Percentiles rank a stretch among this genome's conserved stretches.
phyloP scores from a whole-genome alignment of 768 basidiomycete species.

The Lactarius indigo region DNA sequence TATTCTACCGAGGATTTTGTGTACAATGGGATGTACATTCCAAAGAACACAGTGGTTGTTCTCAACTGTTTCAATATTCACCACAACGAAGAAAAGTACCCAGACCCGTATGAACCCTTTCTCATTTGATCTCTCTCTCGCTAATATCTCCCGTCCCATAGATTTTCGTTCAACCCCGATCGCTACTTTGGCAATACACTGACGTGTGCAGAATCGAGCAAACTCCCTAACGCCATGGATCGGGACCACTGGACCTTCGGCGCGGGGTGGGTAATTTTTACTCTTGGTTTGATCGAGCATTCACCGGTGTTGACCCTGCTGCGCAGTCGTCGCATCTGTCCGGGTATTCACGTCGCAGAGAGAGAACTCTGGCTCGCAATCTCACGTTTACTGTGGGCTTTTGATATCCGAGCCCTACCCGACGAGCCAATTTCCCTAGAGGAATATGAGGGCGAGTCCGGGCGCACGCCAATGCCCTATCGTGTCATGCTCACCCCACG shows the following conservation, averaged over 20 bases:
- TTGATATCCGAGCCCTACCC: slow-evolving; percentile 40
- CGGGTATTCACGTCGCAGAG: slow-evolving; percentile 45
- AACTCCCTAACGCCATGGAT: slow-evolving; percentile 39
- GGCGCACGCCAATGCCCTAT: slow-evolving; percentile 45
- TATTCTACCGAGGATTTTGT: slow-evolving; percentile 32
- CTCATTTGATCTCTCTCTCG: slow-evolving; percentile 10
- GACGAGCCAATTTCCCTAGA: slow-evolving; percentile 43
- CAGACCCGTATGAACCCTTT: slow-evolving; percentile 37
- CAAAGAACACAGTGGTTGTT: slow-evolving; percentile 31
- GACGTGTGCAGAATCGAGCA: slow-evolving; percentile 42
- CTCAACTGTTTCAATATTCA: slow-evolving; percentile 31
- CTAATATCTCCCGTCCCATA: slow-evolving; percentile 3
- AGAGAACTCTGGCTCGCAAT: slow-evolving; percentile 45
- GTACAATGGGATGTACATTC: slow-evolving; percentile 33
- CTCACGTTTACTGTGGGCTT: slow-evolving; percentile 47
- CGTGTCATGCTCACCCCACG: slow-evolving; percentile 30
- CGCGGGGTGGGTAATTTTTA: slow-evolving; percentile 37
- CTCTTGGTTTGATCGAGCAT: not conserved
- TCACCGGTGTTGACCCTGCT: not conserved
- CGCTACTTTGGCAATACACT: slow-evolving; percentile 41
- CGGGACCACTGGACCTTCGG: slow-evolving; percentile 53
- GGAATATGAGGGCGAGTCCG: slow-evolving; percentile 47
- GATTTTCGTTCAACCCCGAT: slow-evolving; percentile 40
- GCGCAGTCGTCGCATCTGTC: slow-evolving; percentile 38
- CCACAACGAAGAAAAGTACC: slow-evolving; percentile 35